Conservation (phyloP, 306 rosid genomes). For the Fragaria iinumae region DNA sequence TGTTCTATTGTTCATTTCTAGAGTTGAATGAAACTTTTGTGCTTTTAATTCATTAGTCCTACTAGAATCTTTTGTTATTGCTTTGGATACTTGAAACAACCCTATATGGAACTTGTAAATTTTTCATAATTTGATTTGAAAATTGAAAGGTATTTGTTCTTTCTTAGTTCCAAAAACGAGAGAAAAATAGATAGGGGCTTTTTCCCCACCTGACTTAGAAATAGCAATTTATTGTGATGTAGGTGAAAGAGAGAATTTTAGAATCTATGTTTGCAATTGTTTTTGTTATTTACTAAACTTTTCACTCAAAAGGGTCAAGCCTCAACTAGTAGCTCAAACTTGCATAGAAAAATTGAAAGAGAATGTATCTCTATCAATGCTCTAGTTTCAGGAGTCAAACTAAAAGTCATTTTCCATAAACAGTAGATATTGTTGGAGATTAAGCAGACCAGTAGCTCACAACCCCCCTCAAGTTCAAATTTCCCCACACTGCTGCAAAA, state of each 20-base stretch:
- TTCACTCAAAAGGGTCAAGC: conserved; percentile 32
- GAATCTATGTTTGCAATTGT: conserved; percentile 8
- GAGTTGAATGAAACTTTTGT: conserved; percentile 19
- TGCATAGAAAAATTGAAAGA: conserved; percentile 35
- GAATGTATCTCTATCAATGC: conserved; percentile 43
- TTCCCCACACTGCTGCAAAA: conserved; percentile 14
- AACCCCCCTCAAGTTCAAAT: conserved; percentile 7
- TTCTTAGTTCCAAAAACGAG: conserved; percentile 26
- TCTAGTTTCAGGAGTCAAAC: conserved; percentile 48
- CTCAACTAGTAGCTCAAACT: conserved; percentile 38
- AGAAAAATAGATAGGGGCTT: conserved; percentile 20
- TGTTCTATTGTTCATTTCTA: conserved; percentile 29
- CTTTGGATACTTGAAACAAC: background rate
- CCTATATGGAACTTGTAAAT: background rate
- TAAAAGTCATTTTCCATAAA: conserved; percentile 53
- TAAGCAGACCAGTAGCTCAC: conserved; percentile 30
- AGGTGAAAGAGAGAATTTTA: conserved; percentile 23
- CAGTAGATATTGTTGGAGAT: conserved; percentile 39
- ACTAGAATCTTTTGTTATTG: background rate
- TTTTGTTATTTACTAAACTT: conserved; percentile 28
- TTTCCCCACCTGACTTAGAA: conserved; percentile 23
- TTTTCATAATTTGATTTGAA: conserved; percentile 6
- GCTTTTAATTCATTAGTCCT: background rate
- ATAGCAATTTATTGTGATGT: conserved; percentile 20
- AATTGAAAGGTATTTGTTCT: conserved; percentile 20